Evolutionary conservation across 345 rosid genomes (phyloP).

Genomic region (Euclidium syriacum): DNA sequence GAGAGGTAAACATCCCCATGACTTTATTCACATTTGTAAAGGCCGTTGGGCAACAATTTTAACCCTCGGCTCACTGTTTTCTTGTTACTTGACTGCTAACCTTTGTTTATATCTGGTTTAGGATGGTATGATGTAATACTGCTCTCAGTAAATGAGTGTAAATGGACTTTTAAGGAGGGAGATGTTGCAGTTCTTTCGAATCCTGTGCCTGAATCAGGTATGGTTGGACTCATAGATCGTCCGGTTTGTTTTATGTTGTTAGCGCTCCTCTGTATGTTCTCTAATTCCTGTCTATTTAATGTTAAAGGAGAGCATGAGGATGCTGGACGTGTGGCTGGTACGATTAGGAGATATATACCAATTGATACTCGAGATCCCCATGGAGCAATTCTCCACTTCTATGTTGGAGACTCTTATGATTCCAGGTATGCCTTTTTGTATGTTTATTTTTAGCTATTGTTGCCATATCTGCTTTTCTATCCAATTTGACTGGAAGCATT

Average conservation of each 20-base stretch:
- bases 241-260: neutral
- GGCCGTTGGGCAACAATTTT: neutral
- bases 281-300: neutral
- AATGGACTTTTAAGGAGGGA: conserved; percentile 98
- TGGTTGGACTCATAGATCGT: conserved; percentile 11
- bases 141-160: conserved; percentile 66
- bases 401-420: conserved; percentile 78
- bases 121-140: conserved; percentile 98
- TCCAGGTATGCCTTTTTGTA: conserved; percentile 42
- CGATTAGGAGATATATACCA: conserved; percentile 85
- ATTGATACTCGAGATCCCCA: conserved; percentile 90
- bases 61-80: conserved; percentile 5
- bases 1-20: conserved; percentile 52
- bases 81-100: conserved; percentile 22
- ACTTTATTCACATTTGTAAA: neutral
- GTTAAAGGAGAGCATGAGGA: conserved; percentile 63
- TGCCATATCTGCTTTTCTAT: conserved; percentile 2
- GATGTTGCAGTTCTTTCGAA: conserved; percentile 92
- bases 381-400: conserved; percentile 98
- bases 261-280: conserved; percentile 11
- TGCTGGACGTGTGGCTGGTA: conserved; percentile 85
- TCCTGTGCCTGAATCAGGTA: conserved; percentile 80
- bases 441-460: neutral
- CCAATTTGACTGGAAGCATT: neutral
- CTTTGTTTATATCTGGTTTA: conserved; percentile 27